A percentile compares a stretch with the other conserved stretches of the same genome.
These are phyloP conservation scores for Leishmania martiniquensis DNA, from an alignment of 208 protist species.

Conservation along the genomic window DNA sequence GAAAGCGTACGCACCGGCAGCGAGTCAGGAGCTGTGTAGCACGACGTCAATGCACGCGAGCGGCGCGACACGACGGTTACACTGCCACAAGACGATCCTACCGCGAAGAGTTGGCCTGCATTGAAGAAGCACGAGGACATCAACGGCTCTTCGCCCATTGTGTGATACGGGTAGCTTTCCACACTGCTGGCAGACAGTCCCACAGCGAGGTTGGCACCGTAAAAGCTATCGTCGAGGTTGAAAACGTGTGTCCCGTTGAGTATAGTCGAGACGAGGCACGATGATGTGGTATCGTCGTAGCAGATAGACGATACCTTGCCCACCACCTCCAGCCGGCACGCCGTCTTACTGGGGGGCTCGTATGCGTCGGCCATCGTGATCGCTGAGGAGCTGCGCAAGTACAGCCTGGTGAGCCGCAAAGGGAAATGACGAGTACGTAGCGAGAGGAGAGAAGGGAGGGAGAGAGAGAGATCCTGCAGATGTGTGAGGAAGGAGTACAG, in stretches of 20 bases:
- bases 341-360: constrained; percentile 35
- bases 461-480: no score
- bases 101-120: constrained; percentile 38
- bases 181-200: constrained; percentile 41
- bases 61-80: constrained; percentile 44
- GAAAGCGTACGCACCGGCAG: constrained; percentile 38
- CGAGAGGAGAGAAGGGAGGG: background rate
- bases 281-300: constrained; percentile 32
- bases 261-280: constrained; percentile 53
- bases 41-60: constrained; percentile 34
- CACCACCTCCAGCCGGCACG: constrained; percentile 45
- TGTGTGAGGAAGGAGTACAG: no score
- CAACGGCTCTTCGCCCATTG: constrained; percentile 41
- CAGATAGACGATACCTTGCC: constrained; percentile 41
- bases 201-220: constrained; percentile 31
- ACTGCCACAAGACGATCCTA: constrained; percentile 41
- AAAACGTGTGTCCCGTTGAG: constrained; percentile 59
- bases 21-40: constrained; percentile 30
- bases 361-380: constrained; percentile 10
- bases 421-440: background rate
- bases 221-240: constrained; percentile 42
- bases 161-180: constrained; percentile 50
- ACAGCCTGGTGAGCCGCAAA: background rate
- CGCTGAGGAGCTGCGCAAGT: background rate
- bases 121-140: constrained; percentile 50